Evolutionary conservation across 192 early-diverging fungal species (phyloP).

Genomic region (Podila verticillata): DNA sequence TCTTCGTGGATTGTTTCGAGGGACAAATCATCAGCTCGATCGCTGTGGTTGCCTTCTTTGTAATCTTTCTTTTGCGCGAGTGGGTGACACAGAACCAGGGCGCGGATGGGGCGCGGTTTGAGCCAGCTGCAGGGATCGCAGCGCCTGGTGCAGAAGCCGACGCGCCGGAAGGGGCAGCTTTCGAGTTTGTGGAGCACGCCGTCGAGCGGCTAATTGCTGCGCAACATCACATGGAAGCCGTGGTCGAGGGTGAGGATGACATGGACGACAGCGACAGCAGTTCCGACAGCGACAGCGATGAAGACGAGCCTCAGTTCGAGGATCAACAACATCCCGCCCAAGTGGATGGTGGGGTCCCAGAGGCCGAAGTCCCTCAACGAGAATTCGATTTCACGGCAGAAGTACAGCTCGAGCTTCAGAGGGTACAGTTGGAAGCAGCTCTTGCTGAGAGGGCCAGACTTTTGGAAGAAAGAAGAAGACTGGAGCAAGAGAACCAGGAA

Average conservation of each 20-base stretch:
- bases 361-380: no score
- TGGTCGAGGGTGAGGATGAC: slow-evolving; percentile 39
- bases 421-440: no score
- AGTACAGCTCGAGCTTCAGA: no score
- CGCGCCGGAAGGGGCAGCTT: slow-evolving; percentile 4
- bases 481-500: no score
- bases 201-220: slow-evolving; percentile 43
- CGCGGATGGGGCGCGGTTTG: neutral
- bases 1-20: slow-evolving; percentile 80
- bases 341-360: neutral
- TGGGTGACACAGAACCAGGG: slow-evolving; percentile 78
- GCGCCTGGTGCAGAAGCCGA: slow-evolving; percentile 11
- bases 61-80: slow-evolving; percentile 84
- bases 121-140: slow-evolving; percentile 8
- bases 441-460: no score
- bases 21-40: slow-evolving; percentile 84
- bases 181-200: slow-evolving; percentile 31
- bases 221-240: slow-evolving; percentile 44
- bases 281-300: neutral
- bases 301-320: neutral
- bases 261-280: slow-evolving; percentile 4
- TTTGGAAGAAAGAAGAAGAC: no score
- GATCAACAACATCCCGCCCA: neutral
- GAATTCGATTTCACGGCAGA: no score
- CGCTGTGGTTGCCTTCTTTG: slow-evolving; percentile 80